Evolutionary conservation across 2,329 filamentous ascomycete species (phyloP), one percentile per base, ranked within the genome.

Genomic region (Orbilia oligospora): DNA sequence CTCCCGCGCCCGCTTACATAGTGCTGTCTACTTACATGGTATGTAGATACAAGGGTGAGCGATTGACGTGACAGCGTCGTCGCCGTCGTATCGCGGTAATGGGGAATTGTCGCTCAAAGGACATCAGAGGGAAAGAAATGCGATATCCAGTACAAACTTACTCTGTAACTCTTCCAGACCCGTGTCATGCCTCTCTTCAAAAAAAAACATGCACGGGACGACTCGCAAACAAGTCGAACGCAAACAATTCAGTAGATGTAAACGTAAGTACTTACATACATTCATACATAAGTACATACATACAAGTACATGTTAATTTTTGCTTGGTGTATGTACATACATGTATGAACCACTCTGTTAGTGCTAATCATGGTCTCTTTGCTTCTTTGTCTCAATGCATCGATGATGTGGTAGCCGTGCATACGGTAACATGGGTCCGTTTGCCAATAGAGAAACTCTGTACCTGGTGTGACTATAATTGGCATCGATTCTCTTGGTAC

Each of bases 391-490:
- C 33, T 61, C 55, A 58, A 67, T 58, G 38, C 41, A 65, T 65
- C 61, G 61, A 48, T 61, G 56, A 61, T 58, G 49, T 58, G 70
- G 70, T 73, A 67, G 61, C 20, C 27, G 56, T 66, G 70, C 70
- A 72, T 48, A 46, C 49, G 27, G 49, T 33, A 51, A 49, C 69
- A 72, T 66, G 58, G 69, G 64, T 66, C 49, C 16, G 61, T 65
- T 44, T 58, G 51, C 61, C 41, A 66, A 72, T 73, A 27, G 48
- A 73, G 38, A 66, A 66, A 73, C 61, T 66, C 51, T 67, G 64
- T 69, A 69, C 71, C 71, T 75, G 63, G 71, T 75, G 71, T 75
- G 58, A 75, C 71, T 75, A 75, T 75, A 63, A 51, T 68, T 75
- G 71, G 64, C 22, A 69, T 69, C 46, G 64, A 56, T 55, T 75